Evolutionary conservation across 768 basidiomycete genomes (phyloP), one percentile per base, ranked within the genome.

Genomic region (Lepiota brunneoincarnata): DNA sequence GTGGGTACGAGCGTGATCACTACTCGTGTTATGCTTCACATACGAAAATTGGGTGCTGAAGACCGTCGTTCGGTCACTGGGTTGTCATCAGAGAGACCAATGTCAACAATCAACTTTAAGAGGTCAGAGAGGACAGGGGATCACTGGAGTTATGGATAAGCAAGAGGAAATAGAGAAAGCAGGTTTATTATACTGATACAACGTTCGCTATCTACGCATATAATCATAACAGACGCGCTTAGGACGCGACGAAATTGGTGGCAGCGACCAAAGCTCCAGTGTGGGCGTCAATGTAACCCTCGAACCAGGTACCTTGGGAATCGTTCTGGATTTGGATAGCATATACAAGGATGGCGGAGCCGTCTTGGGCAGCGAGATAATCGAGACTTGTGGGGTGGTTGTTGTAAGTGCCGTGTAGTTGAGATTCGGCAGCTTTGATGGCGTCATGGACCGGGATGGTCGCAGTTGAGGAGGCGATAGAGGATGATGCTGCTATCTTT

Each of bases 241-340:
- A 31, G 31, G 31, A 31, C 4, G 49, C 58, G n/a, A 37, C 54
- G 24, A 50, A 82, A 62, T 83, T 79, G 44, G 74, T 75, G 15
- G 79, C 72, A 23, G 74, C 71, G 12, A 80, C 67, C 45, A 83
- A 59, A 35, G 76, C 72, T 10, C 77, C 77, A 20, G 73, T 66
- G 54, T 78, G 75, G 10, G 78, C 81, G 52, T 82, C 81, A 47
- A 84, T 73, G 58, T 78, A 80, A 1, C 79, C 81, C 64, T 84
- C 79, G 61, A 72, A 75, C 78, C 79, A 83, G 18, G 73, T 72
- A 51, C 78, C 64, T 5, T 58, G 53, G 5, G 59, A 58, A n/a
- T 64, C 58, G 60, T 70, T 69, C 52, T 62, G 63, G 26, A 74
- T 62, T 43, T 72, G 70, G 18, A 72, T 46, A 18, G 66, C 66